phyloP scores from a whole-genome alignment of 2,329 filamentous ascomycete species.

The Emergomyces africanus region DNA sequence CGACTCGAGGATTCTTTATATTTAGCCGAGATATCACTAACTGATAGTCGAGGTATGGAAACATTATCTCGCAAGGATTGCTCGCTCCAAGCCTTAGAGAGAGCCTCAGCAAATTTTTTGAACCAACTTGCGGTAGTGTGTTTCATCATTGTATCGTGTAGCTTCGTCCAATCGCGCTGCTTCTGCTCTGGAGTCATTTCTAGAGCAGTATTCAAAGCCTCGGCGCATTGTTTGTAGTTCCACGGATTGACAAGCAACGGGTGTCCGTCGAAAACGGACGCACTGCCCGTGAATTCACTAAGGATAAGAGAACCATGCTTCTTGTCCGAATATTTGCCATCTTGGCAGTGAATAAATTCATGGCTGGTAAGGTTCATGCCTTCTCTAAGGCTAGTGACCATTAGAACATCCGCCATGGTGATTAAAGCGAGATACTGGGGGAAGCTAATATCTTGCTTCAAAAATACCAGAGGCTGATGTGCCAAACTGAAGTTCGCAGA shows the following conservation, averaged over 20 bases:
- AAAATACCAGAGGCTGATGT: slow-evolving; percentile 70
- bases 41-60: slow-evolving; percentile 71
- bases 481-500: slow-evolving; percentile 80
- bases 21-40: slow-evolving; percentile 48
- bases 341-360: slow-evolving; percentile 87
- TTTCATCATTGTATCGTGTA: slow-evolving; percentile 60
- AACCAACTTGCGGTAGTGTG: slow-evolving; percentile 85
- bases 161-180: slow-evolving; percentile 56
- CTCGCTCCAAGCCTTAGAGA: slow-evolving; percentile 67
- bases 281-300: slow-evolving; percentile 89
- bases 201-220: slow-evolving; percentile 71
- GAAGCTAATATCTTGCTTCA: slow-evolving; percentile 91
- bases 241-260: slow-evolving; percentile 86
- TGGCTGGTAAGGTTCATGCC: slow-evolving; percentile 96
- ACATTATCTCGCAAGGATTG: slow-evolving; percentile 75
- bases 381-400: slow-evolving; percentile 90
- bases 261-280: slow-evolving; percentile 67
- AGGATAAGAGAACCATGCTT: slow-evolving; percentile 82
- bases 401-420: slow-evolving; percentile 77
- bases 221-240: slow-evolving; percentile 81
- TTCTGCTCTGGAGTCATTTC: slow-evolving; percentile 70
- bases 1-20: slow-evolving; percentile 57
- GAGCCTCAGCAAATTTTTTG: slow-evolving; percentile 55
- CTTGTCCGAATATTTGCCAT: slow-evolving; percentile 59
- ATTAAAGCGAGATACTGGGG: slow-evolving; percentile 85